A percentile compares a stretch with the other conserved stretches of the same genome.
These are phyloP conservation scores for Bruguiera sexangula DNA, from an alignment of 345 rosid genomes.

Conservation along the genomic window DNA sequence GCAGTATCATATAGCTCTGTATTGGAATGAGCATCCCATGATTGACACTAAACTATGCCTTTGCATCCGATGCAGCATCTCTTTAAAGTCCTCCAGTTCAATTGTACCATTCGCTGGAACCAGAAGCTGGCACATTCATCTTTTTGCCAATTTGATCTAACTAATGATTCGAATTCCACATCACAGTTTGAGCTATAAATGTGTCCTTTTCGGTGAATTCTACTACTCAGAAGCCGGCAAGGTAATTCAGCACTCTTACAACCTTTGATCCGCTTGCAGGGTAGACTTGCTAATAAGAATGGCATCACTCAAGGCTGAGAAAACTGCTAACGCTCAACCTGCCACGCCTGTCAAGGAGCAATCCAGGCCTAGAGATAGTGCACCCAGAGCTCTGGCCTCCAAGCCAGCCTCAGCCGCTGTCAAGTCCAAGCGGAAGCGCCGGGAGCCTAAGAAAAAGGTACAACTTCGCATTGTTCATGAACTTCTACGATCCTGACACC, in stretches of 20 bases:
- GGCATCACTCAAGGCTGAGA: constrained; percentile 57
- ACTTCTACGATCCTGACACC: neutral
- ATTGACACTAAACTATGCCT: constrained; percentile 19
- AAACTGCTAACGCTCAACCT: constrained; percentile 39
- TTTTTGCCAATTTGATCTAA: constrained; percentile 7
- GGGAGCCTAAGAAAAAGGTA: constrained; percentile 27
- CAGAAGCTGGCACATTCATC: neutral
- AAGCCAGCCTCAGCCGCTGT: constrained; percentile 17
- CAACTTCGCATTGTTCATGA: neutral
- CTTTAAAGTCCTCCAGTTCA: constrained; percentile 8
- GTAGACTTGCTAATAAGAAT: constrained; percentile 12
- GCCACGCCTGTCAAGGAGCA: constrained; percentile 37
- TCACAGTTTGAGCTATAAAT: constrained; percentile 23
- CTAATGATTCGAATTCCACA: constrained; percentile 19
- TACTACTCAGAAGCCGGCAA: constrained; percentile 9
- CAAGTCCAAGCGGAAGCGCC: constrained; percentile 20
- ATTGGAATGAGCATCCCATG: constrained; percentile 33
- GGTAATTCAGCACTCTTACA: neutral
- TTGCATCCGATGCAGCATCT: constrained; percentile 36
- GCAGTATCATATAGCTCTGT: no score
- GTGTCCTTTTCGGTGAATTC: neutral
- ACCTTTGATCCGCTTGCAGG: neutral
- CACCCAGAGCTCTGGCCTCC: constrained; percentile 33
- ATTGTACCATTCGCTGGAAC: constrained; percentile 30
- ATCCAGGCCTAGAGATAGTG: constrained; percentile 15